phyloP scores from a whole-genome alignment of 163 green algal species.

The Prototheca stagnorum region DNA sequence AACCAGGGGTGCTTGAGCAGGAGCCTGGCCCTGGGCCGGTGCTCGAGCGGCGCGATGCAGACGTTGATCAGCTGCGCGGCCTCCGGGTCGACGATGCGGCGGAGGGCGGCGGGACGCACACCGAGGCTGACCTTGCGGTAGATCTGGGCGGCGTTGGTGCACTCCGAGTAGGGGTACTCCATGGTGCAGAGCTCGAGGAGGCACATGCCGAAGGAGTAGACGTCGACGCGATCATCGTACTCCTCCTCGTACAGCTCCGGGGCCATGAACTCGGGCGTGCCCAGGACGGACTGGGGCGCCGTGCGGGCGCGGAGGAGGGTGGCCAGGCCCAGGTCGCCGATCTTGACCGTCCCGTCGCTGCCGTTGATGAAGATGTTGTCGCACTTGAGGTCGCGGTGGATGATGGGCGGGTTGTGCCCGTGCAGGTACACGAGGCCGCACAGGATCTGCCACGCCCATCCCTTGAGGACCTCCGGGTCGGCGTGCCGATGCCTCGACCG shows the following conservation, averaged over 20 bases:
- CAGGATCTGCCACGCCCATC: slow-evolving; percentile 95
- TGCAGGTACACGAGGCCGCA: slow-evolving; percentile 96
- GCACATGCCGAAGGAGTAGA: slow-evolving; percentile 85
- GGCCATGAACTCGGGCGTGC: slow-evolving; percentile 96
- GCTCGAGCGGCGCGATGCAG: slow-evolving; percentile 62
- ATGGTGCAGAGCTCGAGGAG: slow-evolving; percentile 90
- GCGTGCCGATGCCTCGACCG: slow-evolving; percentile 88
- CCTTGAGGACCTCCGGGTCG: slow-evolving; percentile 89
- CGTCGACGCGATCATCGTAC: slow-evolving; percentile 96
- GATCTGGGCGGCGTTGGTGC: slow-evolving; percentile 95
- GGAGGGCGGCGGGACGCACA: slow-evolving; percentile 61
- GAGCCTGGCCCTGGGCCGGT: slow-evolving; percentile 61
- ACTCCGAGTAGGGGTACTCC: slow-evolving; percentile 96
- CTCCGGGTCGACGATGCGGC: slow-evolving; percentile 59
- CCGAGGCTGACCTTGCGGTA: slow-evolving; percentile 94
- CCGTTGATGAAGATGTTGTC: slow-evolving; percentile 89
- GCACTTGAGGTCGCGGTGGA: slow-evolving; percentile 92
- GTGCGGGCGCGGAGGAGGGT: slow-evolving; percentile 38
- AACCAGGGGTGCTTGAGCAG: slow-evolving; percentile 94
- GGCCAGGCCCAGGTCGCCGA: slow-evolving; percentile 73
- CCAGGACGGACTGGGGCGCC: slow-evolving; percentile 39
- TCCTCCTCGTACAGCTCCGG: slow-evolving; percentile 99
- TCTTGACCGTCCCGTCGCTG: slow-evolving; percentile 73
- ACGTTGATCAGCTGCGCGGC: slow-evolving; percentile 77
- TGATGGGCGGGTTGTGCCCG: slow-evolving; percentile 94